Conservation (phyloP, 305 asterid genomes). For the Fraxinus latifolia region DNA sequence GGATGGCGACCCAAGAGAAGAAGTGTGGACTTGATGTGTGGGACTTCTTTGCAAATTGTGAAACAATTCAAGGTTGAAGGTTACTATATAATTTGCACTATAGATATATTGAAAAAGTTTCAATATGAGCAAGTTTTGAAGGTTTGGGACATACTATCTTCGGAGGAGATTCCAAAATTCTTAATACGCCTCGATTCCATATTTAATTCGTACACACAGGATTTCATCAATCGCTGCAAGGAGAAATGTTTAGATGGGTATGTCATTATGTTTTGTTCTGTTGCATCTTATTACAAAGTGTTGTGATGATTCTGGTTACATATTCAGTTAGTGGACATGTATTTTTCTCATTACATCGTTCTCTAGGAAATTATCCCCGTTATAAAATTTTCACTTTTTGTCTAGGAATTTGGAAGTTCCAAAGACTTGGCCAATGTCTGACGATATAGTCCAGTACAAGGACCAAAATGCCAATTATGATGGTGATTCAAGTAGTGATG, state of each 20-base stretch:
- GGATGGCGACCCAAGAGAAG: constrained; percentile 75
- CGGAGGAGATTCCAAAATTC: constrained; percentile 45
- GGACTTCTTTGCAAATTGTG: constrained; percentile 43
- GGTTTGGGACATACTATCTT: constrained; percentile 61
- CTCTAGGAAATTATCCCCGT: neutral
- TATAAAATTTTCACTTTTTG: neutral
- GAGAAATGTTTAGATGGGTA: constrained; percentile 56
- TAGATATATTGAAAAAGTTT: constrained; percentile 44
- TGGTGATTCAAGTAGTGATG: constrained; percentile 20
- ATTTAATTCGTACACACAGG: constrained; percentile 47
- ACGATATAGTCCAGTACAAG: constrained; percentile 40
- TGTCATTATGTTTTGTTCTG: constrained; percentile 7
- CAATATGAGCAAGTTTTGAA: constrained; percentile 48
- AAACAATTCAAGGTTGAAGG: constrained; percentile 57
- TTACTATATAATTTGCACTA: constrained; percentile 46
- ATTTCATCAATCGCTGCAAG: constrained; percentile 52
- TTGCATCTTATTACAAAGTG: neutral
- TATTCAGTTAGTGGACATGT: neutral
- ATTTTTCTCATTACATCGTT: neutral
- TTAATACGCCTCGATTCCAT: constrained; percentile 50
- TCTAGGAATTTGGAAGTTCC: constrained; percentile 66
- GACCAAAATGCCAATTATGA: constrained; percentile 9
- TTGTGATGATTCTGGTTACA: neutral
- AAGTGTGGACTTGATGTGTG: constrained; percentile 41
- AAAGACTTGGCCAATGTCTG: constrained; percentile 41